phyloP scores from a whole-genome alignment of 2,329 filamentous ascomycete genomes.

The Aquanectria penicillioides region DNA sequence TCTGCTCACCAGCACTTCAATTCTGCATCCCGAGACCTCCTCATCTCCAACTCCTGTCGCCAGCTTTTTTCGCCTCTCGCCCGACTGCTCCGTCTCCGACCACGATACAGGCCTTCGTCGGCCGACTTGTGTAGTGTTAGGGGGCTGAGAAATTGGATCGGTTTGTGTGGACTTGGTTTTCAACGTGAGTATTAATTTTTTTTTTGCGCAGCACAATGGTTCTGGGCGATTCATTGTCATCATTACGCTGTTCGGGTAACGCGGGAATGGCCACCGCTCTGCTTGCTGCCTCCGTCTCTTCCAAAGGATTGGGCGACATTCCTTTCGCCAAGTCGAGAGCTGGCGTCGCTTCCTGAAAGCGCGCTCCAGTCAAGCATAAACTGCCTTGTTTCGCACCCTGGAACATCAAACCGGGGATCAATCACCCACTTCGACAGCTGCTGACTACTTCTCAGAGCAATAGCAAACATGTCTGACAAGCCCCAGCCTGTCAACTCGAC shows the following conservation, averaged over 20 bases:
- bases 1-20: conserved; percentile 34
- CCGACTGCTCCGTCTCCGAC: conserved; percentile 31
- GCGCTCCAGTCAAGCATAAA: neutral
- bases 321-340: neutral
- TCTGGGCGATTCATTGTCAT: conserved; percentile 20
- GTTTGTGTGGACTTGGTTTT: conserved; percentile 33
- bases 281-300: neutral
- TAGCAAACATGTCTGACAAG: conserved; percentile 48
- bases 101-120: conserved; percentile 35
- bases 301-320: neutral
- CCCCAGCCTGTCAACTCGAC: conserved; percentile 37
- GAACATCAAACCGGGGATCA: conserved; percentile 13
- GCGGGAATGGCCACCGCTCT: neutral
- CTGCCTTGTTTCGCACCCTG: conserved; percentile 4
- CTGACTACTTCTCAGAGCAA: conserved; percentile 37
- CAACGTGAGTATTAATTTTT: conserved; percentile 39
- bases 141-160: conserved; percentile 39
- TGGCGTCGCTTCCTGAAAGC: neutral
- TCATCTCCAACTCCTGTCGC: conserved; percentile 26
- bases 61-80: conserved; percentile 13
- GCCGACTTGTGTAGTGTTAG: conserved; percentile 40
- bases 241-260: neutral
- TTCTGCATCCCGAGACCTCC: conserved; percentile 29
- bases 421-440: conserved; percentile 10
- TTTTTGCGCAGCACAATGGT: conserved; percentile 21